These are phyloP conservation scores for Atkinsonella texensis DNA, from an alignment of 2,329 filamentous ascomycete species.

Conservation along the genomic window DNA sequence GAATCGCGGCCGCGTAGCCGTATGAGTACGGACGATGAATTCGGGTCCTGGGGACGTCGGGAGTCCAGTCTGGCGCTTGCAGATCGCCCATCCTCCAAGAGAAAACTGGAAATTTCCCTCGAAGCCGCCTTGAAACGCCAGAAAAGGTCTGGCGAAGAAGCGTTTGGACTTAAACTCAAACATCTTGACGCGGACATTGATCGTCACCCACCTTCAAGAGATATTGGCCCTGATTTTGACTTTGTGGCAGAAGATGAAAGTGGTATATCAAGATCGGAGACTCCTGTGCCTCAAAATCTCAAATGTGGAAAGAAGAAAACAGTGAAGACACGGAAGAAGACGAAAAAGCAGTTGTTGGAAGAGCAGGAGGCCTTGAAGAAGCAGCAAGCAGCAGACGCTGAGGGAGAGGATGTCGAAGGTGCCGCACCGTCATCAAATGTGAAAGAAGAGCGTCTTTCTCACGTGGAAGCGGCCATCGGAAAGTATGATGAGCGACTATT, in stretches of 20 bases:
- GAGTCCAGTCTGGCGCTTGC: conserved; percentile 58
- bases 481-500: conserved; percentile 35
- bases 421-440: conserved; percentile 21
- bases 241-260: conserved; percentile 28
- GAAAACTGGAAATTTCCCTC: conserved; percentile 57
- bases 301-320: conserved; percentile 45
- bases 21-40: conserved; percentile 49
- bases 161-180: conserved; percentile 54
- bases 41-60: conserved; percentile 29
- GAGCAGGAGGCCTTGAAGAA: conserved; percentile 51
- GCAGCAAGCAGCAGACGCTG: conserved; percentile 36
- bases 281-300: conserved; percentile 27
- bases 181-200: conserved; percentile 39
- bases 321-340: conserved; percentile 56
- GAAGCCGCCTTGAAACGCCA: conserved; percentile 64
- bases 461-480: conserved; percentile 35
- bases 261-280: conserved; percentile 33
- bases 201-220: conserved; percentile 34
- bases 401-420: conserved; percentile 28
- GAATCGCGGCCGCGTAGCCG: conserved; percentile 75
- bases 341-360: conserved; percentile 65
- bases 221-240: conserved; percentile 37
- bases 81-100: conserved; percentile 42
- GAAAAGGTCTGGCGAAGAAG: conserved; percentile 68
- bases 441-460: conserved; percentile 11